A percentile compares a stretch with the other conserved stretches of the same genome.
Evolutionary conservation across 108 stramenopile species (phyloP).

Genomic region (Fistulifera pelliculosa): DNA sequence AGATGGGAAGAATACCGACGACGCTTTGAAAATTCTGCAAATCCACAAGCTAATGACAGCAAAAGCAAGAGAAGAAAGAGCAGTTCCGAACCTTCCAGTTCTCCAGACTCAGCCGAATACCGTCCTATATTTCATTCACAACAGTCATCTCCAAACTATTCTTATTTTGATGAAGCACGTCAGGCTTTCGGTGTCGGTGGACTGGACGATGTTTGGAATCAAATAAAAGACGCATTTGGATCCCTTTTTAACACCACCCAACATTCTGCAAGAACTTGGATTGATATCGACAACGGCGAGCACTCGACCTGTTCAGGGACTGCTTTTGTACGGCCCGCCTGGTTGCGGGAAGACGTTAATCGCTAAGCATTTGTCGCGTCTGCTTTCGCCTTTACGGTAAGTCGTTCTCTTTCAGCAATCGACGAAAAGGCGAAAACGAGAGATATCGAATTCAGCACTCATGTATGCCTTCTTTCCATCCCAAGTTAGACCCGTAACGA

Average conservation of each 20-base stretch:
- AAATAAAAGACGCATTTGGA: constrained; percentile 79
- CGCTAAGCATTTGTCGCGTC: constrained; percentile 58
- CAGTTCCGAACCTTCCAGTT: not conserved
- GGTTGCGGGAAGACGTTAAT: constrained; percentile 77
- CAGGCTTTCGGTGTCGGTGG: constrained; percentile 70
- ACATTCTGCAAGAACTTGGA: constrained; percentile 61
- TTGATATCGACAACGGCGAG: constrained; percentile 13
- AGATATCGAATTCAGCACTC: no score
- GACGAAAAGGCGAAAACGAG: no score
- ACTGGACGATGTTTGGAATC: constrained; percentile 66
- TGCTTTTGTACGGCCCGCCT: constrained; percentile 67
- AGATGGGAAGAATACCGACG: not conserved
- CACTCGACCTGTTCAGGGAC: constrained; percentile 55
- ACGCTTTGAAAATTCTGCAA: not conserved
- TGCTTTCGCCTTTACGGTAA: constrained; percentile 56
- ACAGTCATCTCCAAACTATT: not conserved
- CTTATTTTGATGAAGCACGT: constrained; percentile 41
- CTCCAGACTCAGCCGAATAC: not conserved
- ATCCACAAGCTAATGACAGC: not conserved
- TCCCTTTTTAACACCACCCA: constrained; percentile 79
- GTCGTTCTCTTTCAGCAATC: no score
- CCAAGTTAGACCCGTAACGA: constrained; percentile 44
- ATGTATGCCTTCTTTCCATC: no score
- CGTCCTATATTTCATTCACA: not conserved
- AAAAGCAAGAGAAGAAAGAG: not conserved